Percentiles rank a stretch among this genome's conserved stretches.
Conservation (phyloP, 208 protist species). For the Leishmania martiniquensis region DNA sequence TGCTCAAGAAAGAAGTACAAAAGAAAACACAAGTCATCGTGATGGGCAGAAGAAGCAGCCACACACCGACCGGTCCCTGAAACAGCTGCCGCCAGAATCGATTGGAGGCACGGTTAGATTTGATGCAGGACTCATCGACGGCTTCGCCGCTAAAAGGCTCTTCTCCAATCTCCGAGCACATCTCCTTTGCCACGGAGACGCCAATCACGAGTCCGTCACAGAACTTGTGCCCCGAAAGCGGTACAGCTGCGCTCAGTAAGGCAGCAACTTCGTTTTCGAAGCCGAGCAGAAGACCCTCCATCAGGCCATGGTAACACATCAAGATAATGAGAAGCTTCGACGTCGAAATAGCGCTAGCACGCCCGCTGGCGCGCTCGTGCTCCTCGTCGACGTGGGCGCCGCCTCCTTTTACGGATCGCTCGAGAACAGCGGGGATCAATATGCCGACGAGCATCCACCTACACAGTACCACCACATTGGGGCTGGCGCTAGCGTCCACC, state of each 20-base stretch:
- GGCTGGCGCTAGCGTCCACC: not conserved
- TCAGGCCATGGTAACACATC: conserved; percentile 75
- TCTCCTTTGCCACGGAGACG: conserved; percentile 63
- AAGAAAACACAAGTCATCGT: conserved; percentile 33
- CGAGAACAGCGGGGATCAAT: conserved; percentile 64
- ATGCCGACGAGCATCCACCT: conserved; percentile 54
- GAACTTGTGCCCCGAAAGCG: conserved; percentile 65
- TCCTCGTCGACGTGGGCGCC: conserved; percentile 17
- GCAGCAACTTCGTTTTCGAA: conserved; percentile 36
- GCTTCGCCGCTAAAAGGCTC: not conserved
- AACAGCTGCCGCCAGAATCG: conserved; percentile 30
- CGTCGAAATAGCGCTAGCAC: conserved; percentile 13
- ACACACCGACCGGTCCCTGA: conserved; percentile 31
- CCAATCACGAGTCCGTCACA: conserved; percentile 82
- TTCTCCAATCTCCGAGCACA: not conserved
- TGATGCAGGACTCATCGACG: not conserved
- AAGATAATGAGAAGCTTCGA: conserved; percentile 50
- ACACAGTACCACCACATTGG: conserved; percentile 21
- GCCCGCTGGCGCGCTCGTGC: conserved; percentile 7
- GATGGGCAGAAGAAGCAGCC: conserved; percentile 54
- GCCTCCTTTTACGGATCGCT: conserved; percentile 25
- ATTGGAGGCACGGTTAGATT: not conserved
- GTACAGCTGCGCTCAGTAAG: conserved; percentile 44
- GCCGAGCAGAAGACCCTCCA: conserved; percentile 68
- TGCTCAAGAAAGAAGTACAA: not conserved